phyloP scores from a whole-genome alignment of 225 moss, liverwort and hornwort genomes.

The Marchantia polymorpha region DNA sequence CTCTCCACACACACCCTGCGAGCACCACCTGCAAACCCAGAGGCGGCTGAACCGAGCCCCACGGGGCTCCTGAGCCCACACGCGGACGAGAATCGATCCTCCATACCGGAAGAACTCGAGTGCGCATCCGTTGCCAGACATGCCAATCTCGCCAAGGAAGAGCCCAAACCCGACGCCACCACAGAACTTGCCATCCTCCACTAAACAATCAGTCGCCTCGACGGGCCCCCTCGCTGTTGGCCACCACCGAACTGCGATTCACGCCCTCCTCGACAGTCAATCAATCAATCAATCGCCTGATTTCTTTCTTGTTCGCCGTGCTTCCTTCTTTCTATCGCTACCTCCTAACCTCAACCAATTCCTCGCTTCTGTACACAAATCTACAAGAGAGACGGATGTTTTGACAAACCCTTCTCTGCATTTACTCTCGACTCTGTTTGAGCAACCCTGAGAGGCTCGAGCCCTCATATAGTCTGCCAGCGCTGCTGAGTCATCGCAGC shows the following conservation, averaged over 20 bases:
- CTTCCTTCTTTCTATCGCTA: not conserved
- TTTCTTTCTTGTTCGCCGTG: not conserved
- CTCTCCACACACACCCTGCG: not conserved
- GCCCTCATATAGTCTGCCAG: not conserved
- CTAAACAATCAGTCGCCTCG: not conserved
- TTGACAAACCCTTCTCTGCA: too few species aligned
- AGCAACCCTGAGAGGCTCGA: too few species aligned
- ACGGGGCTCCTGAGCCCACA: not conserved
- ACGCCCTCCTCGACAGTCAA: too few species aligned
- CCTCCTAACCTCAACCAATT: too few species aligned
- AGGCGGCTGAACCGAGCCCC: not conserved
- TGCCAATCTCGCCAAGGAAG: conserved; percentile 8
- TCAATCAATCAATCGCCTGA: not conserved
- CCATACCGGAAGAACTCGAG: not conserved
- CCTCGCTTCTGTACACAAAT: too few species aligned
- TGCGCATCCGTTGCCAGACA: conserved; percentile 4
- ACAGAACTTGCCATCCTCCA: not conserved
- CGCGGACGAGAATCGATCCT: not conserved
- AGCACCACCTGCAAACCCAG: not conserved
- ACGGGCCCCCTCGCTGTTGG: not conserved
- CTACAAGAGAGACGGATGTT: too few species aligned
- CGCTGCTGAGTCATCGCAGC: conserved; percentile 1
- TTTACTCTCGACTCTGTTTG: too few species aligned
- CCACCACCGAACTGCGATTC: not conserved
- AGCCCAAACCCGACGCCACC: not conserved